Evolutionary conservation across 768 basidiomycete species (phyloP).

Genomic region (Mycena polygramma): DNA sequence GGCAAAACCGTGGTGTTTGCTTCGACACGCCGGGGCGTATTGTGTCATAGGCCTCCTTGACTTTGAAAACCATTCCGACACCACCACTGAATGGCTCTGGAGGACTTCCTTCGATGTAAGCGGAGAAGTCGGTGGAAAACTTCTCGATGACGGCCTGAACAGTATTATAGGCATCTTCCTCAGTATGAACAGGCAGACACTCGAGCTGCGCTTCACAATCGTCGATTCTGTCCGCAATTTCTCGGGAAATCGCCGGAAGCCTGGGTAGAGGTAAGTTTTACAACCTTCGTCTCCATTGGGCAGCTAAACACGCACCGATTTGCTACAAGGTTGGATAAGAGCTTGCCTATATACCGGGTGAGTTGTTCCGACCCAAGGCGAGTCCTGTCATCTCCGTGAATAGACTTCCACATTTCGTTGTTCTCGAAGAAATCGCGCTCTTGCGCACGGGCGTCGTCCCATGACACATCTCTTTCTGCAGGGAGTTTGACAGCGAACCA

Average conservation of each 20-base stretch:
- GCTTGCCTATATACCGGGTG: constrained; percentile 23
- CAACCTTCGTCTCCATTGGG: background rate
- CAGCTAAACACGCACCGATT: constrained; percentile 17
- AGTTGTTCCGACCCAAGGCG: constrained; percentile 29
- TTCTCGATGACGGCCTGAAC: constrained; percentile 7
- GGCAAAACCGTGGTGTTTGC: constrained; percentile 23
- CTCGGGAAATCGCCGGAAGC: constrained; percentile 19
- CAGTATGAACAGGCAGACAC: constrained; percentile 3
- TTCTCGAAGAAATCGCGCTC: constrained; percentile 22
- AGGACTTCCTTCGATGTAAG: constrained; percentile 22
- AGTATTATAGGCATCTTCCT: constrained; percentile 7
- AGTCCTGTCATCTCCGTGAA: constrained; percentile 17
- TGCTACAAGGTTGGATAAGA: constrained; percentile 14
- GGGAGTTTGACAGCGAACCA: constrained; percentile 32
- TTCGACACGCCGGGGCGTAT: constrained; percentile 17
- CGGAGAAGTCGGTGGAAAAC: constrained; percentile 13
- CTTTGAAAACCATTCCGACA: constrained; percentile 23
- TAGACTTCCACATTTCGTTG: constrained; percentile 10
- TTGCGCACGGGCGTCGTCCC: constrained; percentile 16
- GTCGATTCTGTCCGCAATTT: constrained; percentile 11
- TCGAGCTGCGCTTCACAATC: constrained; percentile 1
- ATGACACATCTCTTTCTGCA: constrained; percentile 13
- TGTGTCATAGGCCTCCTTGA: constrained; percentile 18
- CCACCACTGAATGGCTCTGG: constrained; percentile 21
- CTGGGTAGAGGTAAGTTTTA: constrained; percentile 12